Conservation (phyloP, 208 protist species). For the Blastocrithidia nonstop region DNA sequence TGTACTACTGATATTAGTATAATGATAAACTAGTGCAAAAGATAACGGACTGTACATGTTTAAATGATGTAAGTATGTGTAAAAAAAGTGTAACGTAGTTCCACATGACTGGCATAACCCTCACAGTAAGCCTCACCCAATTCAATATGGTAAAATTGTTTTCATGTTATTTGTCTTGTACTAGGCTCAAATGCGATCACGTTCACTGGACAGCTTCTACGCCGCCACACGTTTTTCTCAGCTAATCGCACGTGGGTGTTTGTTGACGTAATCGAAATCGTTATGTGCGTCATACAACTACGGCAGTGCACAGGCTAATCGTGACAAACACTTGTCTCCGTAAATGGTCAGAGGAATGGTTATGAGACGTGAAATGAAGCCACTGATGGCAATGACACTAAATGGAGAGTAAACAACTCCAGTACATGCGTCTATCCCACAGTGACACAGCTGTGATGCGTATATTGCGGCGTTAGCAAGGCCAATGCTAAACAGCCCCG, state of each 20-base stretch:
- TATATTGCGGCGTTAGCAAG: no score
- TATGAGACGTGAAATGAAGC: conserved; percentile 26
- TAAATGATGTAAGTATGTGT: background rate
- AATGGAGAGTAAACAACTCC: conserved; percentile 25
- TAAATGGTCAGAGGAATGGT: conserved; percentile 53
- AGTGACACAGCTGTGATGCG: no score
- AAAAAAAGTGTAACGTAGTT: conserved; percentile 22
- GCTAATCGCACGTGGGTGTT: conserved; percentile 58
- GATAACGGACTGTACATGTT: background rate
- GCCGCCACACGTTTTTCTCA: conserved; percentile 73
- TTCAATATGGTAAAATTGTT: conserved; percentile 33
- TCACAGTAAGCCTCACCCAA: conserved; percentile 9
- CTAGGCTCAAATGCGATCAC: conserved; percentile 55
- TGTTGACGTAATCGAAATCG: conserved; percentile 30
- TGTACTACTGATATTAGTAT: background rate
- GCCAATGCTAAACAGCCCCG: no score
- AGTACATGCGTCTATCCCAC: no score
- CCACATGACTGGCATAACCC: conserved; percentile 24
- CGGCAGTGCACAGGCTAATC: conserved; percentile 37
- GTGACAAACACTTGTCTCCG: conserved; percentile 60
- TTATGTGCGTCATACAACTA: conserved; percentile 54
- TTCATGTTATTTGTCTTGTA: conserved; percentile 63
- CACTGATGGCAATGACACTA: conserved; percentile 24
- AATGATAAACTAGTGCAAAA: background rate
- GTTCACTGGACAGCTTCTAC: conserved; percentile 73